These are phyloP conservation scores for Quercus variabilis DNA, from an alignment of 306 rosid species.

Conservation along the genomic window DNA sequence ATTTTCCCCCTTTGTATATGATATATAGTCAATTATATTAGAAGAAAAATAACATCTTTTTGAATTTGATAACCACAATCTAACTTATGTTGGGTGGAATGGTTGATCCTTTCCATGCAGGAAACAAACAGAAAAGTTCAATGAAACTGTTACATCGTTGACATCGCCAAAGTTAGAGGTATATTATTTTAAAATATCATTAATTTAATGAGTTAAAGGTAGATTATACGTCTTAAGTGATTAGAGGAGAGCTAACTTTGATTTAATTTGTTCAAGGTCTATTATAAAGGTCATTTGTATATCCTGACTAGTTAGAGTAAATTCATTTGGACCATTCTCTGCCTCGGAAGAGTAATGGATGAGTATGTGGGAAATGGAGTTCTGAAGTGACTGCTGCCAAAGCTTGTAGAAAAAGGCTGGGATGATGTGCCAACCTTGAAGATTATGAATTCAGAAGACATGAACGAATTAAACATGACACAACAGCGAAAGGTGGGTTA, in stretches of 20 bases:
- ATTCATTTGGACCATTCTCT: conserved; percentile 8
- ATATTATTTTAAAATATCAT: background rate
- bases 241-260: too few species aligned
- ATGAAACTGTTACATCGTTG: conserved; percentile 6
- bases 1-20: too few species aligned
- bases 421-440: conserved; percentile 89
- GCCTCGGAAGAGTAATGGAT: conserved; percentile 33
- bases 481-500: conserved; percentile 59
- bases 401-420: conserved; percentile 84
- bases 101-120: background rate
- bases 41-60: background rate
- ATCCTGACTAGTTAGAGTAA: conserved; percentile 4
- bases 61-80: background rate
- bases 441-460: conserved; percentile 74
- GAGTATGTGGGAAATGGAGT: conserved; percentile 77
- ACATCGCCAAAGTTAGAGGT: conserved; percentile 4
- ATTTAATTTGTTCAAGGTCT: background rate
- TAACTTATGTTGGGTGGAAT: background rate
- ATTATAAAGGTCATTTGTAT: background rate
- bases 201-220: too few species aligned
- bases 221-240: too few species aligned
- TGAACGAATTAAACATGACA: conserved; percentile 74
- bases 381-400: conserved; percentile 62
- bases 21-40: too few species aligned
- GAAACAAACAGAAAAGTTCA: background rate